Evolutionary conservation across 306 rosid genomes (phyloP).

Genomic region (Chamaecrista fasciculata): DNA sequence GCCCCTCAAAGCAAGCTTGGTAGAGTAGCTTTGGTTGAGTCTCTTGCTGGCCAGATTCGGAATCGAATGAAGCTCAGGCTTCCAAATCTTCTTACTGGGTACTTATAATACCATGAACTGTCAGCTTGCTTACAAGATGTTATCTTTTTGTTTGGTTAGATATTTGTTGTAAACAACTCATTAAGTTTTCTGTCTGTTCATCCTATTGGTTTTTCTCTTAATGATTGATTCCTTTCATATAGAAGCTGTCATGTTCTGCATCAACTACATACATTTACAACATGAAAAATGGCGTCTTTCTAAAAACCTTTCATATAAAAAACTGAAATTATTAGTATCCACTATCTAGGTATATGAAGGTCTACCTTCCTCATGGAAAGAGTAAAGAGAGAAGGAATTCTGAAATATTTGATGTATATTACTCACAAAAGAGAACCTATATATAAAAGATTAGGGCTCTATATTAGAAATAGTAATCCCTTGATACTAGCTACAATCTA

Average conservation of each 20-base stretch:
- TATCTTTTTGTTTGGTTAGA: not conserved
- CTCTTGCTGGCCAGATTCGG: slow-evolving; percentile 85
- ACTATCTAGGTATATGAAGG: not conserved
- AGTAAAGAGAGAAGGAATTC: too few species aligned
- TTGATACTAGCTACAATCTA: too few species aligned
- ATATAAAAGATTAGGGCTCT: too few species aligned
- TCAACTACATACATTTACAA: not conserved
- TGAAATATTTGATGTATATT: too few species aligned
- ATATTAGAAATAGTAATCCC: too few species aligned
- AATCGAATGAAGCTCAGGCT: slow-evolving; percentile 86
- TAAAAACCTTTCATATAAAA: not conserved
- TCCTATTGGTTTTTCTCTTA: not conserved
- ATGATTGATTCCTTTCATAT: not conserved
- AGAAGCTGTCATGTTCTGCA: not conserved
- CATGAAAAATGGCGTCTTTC: not conserved
- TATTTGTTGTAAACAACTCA: not conserved
- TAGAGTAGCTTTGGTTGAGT: slow-evolving; percentile 93
- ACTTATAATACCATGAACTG: slow-evolving; percentile 28
- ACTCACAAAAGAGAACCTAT: too few species aligned
- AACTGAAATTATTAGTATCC: not conserved
- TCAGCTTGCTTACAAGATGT: not conserved
- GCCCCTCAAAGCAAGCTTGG: slow-evolving; percentile 96
- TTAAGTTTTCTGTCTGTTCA: not conserved
- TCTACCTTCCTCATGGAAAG: too few species aligned
- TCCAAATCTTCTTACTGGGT: slow-evolving; percentile 91